phyloP scores from a whole-genome alignment of 352 stramenopile genomes.

The Pilasporangium apinafurcum region DNA sequence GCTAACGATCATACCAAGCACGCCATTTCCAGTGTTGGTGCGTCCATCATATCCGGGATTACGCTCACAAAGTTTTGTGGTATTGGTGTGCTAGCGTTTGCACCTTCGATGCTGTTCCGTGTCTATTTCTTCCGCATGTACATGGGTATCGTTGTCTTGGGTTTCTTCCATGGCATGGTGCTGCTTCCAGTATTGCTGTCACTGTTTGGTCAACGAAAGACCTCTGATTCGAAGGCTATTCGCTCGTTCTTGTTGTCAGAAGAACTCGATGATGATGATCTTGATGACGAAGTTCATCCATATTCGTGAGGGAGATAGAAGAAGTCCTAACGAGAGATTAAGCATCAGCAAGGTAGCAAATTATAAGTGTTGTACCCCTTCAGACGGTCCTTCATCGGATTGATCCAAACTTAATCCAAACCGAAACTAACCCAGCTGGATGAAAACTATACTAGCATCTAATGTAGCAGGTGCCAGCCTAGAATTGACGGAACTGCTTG shows the following conservation, averaged over 20 bases:
- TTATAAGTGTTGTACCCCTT: no score
- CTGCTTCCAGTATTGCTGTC: conserved; percentile 80
- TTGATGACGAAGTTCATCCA: conserved; percentile 25
- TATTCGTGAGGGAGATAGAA: no score
- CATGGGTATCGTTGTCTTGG: conserved; percentile 78
- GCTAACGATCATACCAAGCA: conserved; percentile 60
- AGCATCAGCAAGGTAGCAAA: no score
- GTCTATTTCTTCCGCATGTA: conserved; percentile 94
- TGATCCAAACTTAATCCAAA: no score
- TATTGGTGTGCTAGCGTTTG: conserved; percentile 85
- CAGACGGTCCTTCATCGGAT: no score
- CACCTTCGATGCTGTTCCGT: conserved; percentile 87
- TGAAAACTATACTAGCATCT: no score
- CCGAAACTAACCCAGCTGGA: no score
- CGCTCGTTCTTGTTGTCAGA: conserved; percentile 69
- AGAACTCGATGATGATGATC: conserved; percentile 51
- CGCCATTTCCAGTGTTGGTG: conserved; percentile 66
- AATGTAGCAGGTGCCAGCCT: no score
- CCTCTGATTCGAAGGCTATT: conserved; percentile 50
- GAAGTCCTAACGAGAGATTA: no score
- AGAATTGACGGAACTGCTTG: conserved; percentile 99
- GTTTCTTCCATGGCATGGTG: conserved; percentile 80
- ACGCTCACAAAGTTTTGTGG: conserved; percentile 90
- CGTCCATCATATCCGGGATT: conserved; percentile 88
- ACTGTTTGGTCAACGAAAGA: conserved; percentile 48